Percentiles rank a stretch among this genome's conserved stretches.
phyloP scores from a whole-genome alignment of 495 filamentous ascomycete genomes.

The Hypoxylon perforatum region DNA sequence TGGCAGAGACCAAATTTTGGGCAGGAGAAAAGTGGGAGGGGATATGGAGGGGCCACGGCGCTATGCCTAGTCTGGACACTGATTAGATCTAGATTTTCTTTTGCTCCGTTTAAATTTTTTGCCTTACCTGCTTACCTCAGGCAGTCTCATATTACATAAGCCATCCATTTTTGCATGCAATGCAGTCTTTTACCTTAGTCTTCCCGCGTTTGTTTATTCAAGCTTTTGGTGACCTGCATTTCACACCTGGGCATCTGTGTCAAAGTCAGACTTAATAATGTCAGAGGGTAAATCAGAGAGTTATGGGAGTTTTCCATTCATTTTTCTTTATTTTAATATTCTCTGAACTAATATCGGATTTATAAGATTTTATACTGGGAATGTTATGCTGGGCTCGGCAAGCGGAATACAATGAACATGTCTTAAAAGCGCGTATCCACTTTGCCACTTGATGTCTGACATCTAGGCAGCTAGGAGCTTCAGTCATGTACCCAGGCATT shows the following conservation, averaged over 20 bases:
- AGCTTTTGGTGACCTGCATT: too few species aligned
- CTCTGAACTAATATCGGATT: too few species aligned
- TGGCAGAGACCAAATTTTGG: constrained; percentile 47
- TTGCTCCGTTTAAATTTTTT: constrained; percentile 25
- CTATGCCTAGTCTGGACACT: constrained; percentile 18
- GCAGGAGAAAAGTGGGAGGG: constrained; percentile 52
- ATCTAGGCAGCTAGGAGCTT: background rate
- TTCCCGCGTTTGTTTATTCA: background rate
- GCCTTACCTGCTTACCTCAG: background rate
- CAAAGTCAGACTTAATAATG: too few species aligned
- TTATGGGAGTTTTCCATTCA: too few species aligned
- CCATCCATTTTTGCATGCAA: constrained; percentile 1
- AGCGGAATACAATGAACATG: too few species aligned
- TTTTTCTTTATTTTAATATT: too few species aligned
- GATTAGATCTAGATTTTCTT: constrained; percentile 43
- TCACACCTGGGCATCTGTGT: too few species aligned
- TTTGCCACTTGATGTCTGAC: background rate
- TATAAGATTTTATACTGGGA: too few species aligned
- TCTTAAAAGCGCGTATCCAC: background rate
- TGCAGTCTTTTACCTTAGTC: background rate
- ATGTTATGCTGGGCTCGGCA: too few species aligned
- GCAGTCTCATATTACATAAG: constrained; percentile 1
- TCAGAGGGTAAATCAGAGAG: too few species aligned
- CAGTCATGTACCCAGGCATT: background rate
- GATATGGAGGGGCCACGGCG: constrained; percentile 47